Evolutionary conservation across 768 basidiomycete genomes (phyloP), one percentile per base, ranked within the genome.

Genomic region (Sporobolomyces roseus): DNA sequence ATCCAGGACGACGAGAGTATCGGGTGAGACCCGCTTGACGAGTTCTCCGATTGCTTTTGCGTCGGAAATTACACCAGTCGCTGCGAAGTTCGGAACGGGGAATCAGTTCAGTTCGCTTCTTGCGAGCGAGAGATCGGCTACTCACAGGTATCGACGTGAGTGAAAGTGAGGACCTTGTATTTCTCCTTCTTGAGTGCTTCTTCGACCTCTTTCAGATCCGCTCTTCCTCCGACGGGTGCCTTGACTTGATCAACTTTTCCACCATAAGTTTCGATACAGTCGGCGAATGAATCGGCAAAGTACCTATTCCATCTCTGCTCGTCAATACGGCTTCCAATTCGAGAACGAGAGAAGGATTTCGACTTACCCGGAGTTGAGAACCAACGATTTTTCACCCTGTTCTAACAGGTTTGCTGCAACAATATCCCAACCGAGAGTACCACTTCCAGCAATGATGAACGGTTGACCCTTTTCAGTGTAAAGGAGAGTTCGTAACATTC

Each of bases 401-500:
- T 82, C 81, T n/a, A 97, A 83, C 61, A 99, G 83, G 79, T 98
- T 98, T 12, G 91, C 85, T 0, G 91, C 87, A 46, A 93, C 91
- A 87, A 90, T 72, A 32, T 58, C 63, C 70, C 93, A 98, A 33
- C 96, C 96, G 38, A 99, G 83, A 3, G 96, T 98, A 21, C 96
- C 96, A 62, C 88, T 90, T 2, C 96, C 96, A 32, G 93, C 87
- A 70, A 98, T 88, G 75, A 99, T 80, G 83, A 99, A 92, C 0
- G 92, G 91, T 76, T 98, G 96, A 0, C 84, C 89, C 29, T 82
- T 80, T 62, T 85, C 83, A 35, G 94, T 88, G 77, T 86, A 87
- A 27, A 98, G 79, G 10, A 97, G 86, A 62, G 89, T 81, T 69
- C 76, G 71, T 5, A 75, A 66, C 60, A 61, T 62, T 51, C 66